Evolutionary conservation across 2,329 filamentous ascomycete genomes (phyloP).

Genomic region (Beauveria sp.): DNA sequence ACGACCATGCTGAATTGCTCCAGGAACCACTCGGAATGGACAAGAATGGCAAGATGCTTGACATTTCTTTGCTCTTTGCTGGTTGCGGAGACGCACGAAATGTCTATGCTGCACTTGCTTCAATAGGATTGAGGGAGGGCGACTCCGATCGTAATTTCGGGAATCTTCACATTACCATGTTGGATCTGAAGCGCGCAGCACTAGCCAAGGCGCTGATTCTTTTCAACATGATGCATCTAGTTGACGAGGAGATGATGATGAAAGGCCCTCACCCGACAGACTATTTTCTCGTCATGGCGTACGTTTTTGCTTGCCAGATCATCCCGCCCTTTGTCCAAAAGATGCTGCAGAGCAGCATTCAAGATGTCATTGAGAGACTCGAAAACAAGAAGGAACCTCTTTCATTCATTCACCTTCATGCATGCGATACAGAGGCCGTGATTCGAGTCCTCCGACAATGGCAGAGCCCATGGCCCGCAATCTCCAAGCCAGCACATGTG

Average conservation of each 20-base stretch:
- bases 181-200: slow-evolving; percentile 18
- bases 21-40: background rate
- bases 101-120: slow-evolving; percentile 15
- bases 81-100: slow-evolving; percentile 20
- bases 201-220: slow-evolving; percentile 19
- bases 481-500: background rate
- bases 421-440: slow-evolving; percentile 3
- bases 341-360: slow-evolving; percentile 16
- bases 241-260: slow-evolving; percentile 7
- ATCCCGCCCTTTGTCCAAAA: slow-evolving; percentile 15
- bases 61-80: slow-evolving; percentile 17
- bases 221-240: slow-evolving; percentile 10
- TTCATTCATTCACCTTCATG: background rate
- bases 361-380: slow-evolving; percentile 13
- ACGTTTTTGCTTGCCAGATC: slow-evolving; percentile 15
- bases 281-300: slow-evolving; percentile 14
- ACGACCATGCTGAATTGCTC: background rate
- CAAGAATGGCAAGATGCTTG: background rate
- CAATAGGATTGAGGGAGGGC: background rate
- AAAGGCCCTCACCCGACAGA: slow-evolving; percentile 5
- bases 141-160: background rate
- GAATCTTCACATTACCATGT: slow-evolving; percentile 17
- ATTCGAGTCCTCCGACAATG: slow-evolving; percentile 13
- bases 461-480: background rate
- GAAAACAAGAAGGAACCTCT: slow-evolving; percentile 9